A percentile compares a stretch with the other conserved stretches of the same genome.
Evolutionary conservation across 2,329 filamentous ascomycete species (phyloP).

Genomic region (Epichloe typhina): DNA sequence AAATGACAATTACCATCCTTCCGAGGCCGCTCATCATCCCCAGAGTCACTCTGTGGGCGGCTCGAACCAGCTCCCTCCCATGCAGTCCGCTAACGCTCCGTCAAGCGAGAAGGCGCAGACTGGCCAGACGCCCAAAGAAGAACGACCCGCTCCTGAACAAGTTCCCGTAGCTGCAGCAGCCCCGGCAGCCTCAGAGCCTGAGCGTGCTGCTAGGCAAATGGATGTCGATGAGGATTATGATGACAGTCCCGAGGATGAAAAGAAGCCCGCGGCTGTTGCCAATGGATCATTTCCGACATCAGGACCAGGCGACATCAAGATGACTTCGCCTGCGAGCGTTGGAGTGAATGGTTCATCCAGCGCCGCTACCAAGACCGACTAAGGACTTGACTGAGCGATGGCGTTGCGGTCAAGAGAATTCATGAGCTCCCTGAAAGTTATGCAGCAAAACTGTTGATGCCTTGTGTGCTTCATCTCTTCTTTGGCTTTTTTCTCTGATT

Average conservation of each 20-base stretch:
- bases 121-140: conserved; percentile 38
- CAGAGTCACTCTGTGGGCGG: conserved; percentile 41
- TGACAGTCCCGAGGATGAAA: conserved; percentile 81
- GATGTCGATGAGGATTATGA: conserved; percentile 97
- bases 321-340: conserved; percentile 9
- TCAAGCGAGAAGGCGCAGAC: conserved; percentile 32
- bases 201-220: conserved; percentile 79
- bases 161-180: conserved; percentile 33
- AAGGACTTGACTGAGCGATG: conserved; percentile 2
- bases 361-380: conserved; percentile 32
- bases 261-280: conserved; percentile 35
- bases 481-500: conserved; percentile 11
- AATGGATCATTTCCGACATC: conserved; percentile 34
- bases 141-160: conserved; percentile 34
- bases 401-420: conserved; percentile 6
- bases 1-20: conserved; percentile 77
- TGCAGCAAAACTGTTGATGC: conserved; percentile 9
- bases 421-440: conserved; percentile 14
- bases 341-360: conserved; percentile 28
- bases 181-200: conserved; percentile 53
- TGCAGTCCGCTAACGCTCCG: conserved; percentile 47
- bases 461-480: conserved; percentile 10
- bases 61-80: conserved; percentile 43
- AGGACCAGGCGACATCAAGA: conserved; percentile 39
- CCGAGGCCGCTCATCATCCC: conserved; percentile 74